Conservation (phyloP, 164 flowering plant genomes). For the Nelumbo lutea region DNA sequence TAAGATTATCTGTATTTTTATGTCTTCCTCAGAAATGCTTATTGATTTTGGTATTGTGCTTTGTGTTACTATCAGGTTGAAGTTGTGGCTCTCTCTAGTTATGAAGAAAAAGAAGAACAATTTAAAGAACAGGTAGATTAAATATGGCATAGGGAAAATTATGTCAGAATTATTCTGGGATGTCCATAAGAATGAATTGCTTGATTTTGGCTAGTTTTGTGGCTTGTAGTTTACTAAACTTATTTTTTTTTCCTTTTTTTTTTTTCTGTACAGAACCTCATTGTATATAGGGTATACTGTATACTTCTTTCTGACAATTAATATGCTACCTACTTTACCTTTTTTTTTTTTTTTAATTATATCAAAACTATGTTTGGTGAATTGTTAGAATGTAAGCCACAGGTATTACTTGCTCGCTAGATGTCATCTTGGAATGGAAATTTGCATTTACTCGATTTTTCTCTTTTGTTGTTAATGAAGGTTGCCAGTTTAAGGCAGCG, state of each 20-base stretch:
- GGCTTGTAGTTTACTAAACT: neutral
- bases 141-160: neutral
- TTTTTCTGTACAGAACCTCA: too few species aligned
- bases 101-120: slow-evolving; percentile 94
- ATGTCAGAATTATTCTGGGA: too few species aligned
- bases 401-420: neutral
- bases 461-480: slow-evolving; percentile 30
- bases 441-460: neutral
- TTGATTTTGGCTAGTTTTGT: neutral
- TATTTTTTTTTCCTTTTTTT: too few species aligned
- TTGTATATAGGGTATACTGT: too few species aligned
- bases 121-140: slow-evolving; percentile 84
- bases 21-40: neutral
- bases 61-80: slow-evolving; percentile 55
- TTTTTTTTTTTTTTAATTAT: too few species aligned
- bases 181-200: too few species aligned
- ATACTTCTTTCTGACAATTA: too few species aligned
- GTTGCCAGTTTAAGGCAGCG: slow-evolving; percentile 79
- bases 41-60: neutral
- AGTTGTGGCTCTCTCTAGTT: slow-evolving; percentile 94
- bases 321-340: too few species aligned
- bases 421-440: neutral
- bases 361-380: too few species aligned
- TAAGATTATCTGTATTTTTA: neutral
- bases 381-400: neutral